Evolutionary conservation across 2,329 filamentous ascomycete genomes (phyloP).

Genomic region (Exophiala oligosperma): DNA sequence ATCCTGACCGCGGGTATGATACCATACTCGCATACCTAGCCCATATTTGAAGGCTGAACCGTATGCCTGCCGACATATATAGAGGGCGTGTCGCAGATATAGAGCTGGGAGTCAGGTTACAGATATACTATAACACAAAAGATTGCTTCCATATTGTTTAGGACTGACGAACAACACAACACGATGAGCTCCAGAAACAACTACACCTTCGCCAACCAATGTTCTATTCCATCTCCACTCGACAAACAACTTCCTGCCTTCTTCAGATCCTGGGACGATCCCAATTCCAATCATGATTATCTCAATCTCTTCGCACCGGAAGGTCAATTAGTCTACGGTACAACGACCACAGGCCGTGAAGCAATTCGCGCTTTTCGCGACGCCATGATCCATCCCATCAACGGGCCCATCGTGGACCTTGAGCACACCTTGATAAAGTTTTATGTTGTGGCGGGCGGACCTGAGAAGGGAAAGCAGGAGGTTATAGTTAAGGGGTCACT

Average conservation of each 20-base stretch:
- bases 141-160: constrained; percentile 3
- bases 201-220: constrained; percentile 22
- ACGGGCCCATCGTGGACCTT: constrained; percentile 20
- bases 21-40: neutral
- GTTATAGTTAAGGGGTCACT: constrained; percentile 21
- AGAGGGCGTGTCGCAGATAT: neutral
- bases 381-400: constrained; percentile 20
- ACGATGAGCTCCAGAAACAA: constrained; percentile 18
- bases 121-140: constrained; percentile 4
- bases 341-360: constrained; percentile 14
- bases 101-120: constrained; percentile 3
- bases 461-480: constrained; percentile 12
- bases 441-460: constrained; percentile 17
- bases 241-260: constrained; percentile 17
- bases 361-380: constrained; percentile 18
- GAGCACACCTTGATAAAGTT: constrained; percentile 20
- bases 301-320: constrained; percentile 17
- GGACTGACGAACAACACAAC: neutral
- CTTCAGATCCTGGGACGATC: constrained; percentile 21
- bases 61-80: constrained; percentile 1
- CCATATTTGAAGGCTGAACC: constrained; percentile 2
- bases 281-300: constrained; percentile 11
- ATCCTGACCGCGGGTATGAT: neutral
- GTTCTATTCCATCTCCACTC: constrained; percentile 14
- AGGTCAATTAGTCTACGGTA: constrained; percentile 16